Percentiles rank a stretch among this genome's conserved stretches.
Evolutionary conservation across 2,329 filamentous ascomycete genomes (phyloP).

Genomic region (Stromatinia cepivora): DNA sequence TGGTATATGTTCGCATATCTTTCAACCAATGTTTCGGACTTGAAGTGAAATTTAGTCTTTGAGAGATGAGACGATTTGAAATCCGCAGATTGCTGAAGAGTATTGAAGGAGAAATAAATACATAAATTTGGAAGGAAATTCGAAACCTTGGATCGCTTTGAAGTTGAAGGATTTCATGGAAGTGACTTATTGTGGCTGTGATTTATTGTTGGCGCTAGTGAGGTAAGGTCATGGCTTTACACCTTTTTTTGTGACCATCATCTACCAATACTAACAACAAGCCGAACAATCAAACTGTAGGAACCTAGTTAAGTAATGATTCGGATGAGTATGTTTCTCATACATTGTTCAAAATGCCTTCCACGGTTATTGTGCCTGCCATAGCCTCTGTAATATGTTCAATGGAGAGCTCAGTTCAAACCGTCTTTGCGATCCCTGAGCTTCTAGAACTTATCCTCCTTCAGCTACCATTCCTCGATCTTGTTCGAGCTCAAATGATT

Average conservation of each 20-base stretch:
- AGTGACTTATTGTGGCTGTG: slow-evolving; percentile 12
- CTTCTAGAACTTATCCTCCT: slow-evolving; percentile 21
- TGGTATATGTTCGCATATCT: not conserved
- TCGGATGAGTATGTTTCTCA: not conserved
- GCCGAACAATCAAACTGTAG: not conserved
- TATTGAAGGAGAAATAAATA: too few species aligned
- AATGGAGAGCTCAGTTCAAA: not conserved
- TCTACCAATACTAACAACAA: slow-evolving; percentile 10
- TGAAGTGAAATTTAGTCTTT: not conserved
- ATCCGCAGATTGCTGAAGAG: not conserved
- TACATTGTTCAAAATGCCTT: not conserved
- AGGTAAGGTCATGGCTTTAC: not conserved
- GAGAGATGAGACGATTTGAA: not conserved
- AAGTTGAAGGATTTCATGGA: not conserved
- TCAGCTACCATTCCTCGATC: slow-evolving; percentile 17
- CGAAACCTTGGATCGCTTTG: not conserved
- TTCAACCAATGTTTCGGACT: not conserved
- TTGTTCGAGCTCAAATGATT: slow-evolving; percentile 22
- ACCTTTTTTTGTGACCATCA: not conserved
- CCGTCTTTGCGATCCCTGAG: slow-evolving; percentile 20
- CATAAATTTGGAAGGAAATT: not conserved
- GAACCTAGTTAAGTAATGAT: not conserved
- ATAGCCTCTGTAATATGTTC: not conserved
- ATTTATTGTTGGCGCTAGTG: not conserved
- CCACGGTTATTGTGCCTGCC: not conserved